Evolutionary conservation across 257 asterid genomes (phyloP), one percentile per base, ranked within the genome.

Genomic region (Solanum etuberosum): DNA sequence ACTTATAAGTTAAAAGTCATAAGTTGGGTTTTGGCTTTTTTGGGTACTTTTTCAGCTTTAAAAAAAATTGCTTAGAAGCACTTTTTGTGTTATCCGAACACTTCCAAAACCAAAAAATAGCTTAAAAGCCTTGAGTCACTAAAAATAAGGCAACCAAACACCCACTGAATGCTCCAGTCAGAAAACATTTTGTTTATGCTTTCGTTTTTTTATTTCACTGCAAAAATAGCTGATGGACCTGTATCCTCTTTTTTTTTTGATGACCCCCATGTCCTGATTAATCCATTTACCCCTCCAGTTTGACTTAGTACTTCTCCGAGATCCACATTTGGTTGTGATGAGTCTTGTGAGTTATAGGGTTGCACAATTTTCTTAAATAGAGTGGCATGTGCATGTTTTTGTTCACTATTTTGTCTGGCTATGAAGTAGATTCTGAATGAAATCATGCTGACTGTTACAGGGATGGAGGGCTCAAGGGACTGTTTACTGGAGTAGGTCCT

Each of bases 401-500:
- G 27, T 46, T 13, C 25, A 2, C 37, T 42, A 25, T 27, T 77
- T 42, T 40, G 31, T 25, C 29, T 80, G 85, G 85, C 29, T 16
- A 80, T 80, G 42, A 80, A 81, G 29, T 81, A 25, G 85, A 46
- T 87, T 89, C 16, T 78, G 27, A 40, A 31, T 29, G 76, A 61
- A 42, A 73, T 76, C 74, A 84, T 86, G 70, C 46, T 83, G 32
- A 85, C 83, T 23, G 71, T 65, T 11, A 86, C 95, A 97, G 99
- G 92, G 95, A 90, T 89, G 98, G 99, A 48, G 98, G 99, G 57
- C 87, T 95, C 89, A 97, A 89, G 87, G 99, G 99, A 23, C 90
- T 96, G 89, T 97, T 96, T 83, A 93, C 99, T 23, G 99, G 99
- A 25, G 99, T 94, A 9, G 99, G 99, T 4, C 99, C 99, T 27